Base-by-base conservation (phyloP, 306 rosid genomes). In the Sindora glabra region DNA sequence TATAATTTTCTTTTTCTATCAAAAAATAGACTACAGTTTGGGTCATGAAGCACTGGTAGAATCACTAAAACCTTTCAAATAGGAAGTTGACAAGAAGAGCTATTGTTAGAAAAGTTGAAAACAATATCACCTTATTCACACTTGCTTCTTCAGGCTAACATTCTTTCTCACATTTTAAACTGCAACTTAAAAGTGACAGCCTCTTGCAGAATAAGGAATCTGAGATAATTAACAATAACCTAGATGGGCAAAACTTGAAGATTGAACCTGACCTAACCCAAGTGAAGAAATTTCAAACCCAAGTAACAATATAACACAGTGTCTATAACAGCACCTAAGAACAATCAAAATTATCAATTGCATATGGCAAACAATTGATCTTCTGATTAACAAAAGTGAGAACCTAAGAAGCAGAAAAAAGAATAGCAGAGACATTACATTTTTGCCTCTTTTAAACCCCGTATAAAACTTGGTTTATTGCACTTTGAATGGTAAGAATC, bases 361-460 rank as follows among this genome's bases (percentile, higher is more conserved):
- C 2, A 3, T 12, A 34, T 10, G 14, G 40, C 3, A 34, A 18
- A 18, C 52, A 40, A 68, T 48, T 49, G 25, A 42, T 50, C 26
- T 42, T 26, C 62, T 27, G 19, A 53, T 7, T 41, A 61, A 41
- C 16, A 46, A 53, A 42, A 39, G 59, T 29, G 37, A 48, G 67
- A 68, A 46, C 34, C 59, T 22, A 34, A 1, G 19, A n/a, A 38
- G 48, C 46, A 5, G 40, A 51, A 58, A 36, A 29, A 29, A 44
- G 42, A 67, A 11, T 38, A 46, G 5, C 8, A 59, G 45, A 17
- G 16, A 24, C 52, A 55, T 74, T 84, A 92, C 99, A 79, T 84
- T 86, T 92, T 92, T 3, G 99, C 97, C 81, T 92, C 99, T 86
- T 92, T 97, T 63, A 92, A 66, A 63, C 97, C 80, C 48, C 75